A percentile compares a stretch with the other conserved stretches of the same genome.
Evolutionary conservation across 2,329 filamentous ascomycete genomes (phyloP).

Genomic region (Simplicillium sp.): DNA sequence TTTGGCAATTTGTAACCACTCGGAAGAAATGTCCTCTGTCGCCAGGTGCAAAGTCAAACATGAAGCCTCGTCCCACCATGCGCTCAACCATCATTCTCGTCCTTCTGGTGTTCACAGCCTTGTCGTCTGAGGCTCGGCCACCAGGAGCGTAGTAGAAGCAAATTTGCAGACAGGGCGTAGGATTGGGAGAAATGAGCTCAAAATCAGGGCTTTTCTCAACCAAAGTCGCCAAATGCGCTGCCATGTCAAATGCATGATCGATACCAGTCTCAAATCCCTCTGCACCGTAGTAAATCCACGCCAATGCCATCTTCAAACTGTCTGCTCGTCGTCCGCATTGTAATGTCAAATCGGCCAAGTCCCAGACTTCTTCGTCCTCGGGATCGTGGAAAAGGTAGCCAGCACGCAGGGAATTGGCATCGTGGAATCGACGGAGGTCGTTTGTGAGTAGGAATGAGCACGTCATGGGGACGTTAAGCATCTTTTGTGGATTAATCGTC

Average conservation of each 20-base stretch:
- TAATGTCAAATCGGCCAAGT: conserved; percentile 82
- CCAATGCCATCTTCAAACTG: conserved; percentile 74
- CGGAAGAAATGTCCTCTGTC: conserved; percentile 46
- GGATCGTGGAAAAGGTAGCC: conserved; percentile 72
- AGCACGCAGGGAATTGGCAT: conserved; percentile 75
- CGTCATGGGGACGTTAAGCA: conserved; percentile 84
- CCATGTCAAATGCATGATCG: conserved; percentile 63
- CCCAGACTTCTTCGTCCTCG: conserved; percentile 50
- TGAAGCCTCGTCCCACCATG: conserved; percentile 43
- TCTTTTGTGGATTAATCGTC: conserved; percentile 92
- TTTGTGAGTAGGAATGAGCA: conserved; percentile 80
- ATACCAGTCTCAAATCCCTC: conserved; percentile 61
- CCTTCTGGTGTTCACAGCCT: conserved; percentile 34
- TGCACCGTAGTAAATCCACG: conserved; percentile 82
- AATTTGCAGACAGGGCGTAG: conserved; percentile 82
- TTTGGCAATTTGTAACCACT: conserved; percentile 49
- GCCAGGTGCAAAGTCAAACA: conserved; percentile 52
- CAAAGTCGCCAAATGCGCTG: conserved; percentile 55
- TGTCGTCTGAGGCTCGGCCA: conserved; percentile 33
- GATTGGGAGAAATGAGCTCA: conserved; percentile 61
- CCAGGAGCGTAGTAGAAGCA: conserved; percentile 77
- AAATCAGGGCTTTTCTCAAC: conserved; percentile 51
- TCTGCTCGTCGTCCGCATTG: conserved; percentile 86
- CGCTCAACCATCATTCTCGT: conserved; percentile 38
- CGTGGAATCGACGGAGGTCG: conserved; percentile 69